Evolutionary conservation across 208 protist species (phyloP).

Genomic region (Leishmania gerbilli): DNA sequence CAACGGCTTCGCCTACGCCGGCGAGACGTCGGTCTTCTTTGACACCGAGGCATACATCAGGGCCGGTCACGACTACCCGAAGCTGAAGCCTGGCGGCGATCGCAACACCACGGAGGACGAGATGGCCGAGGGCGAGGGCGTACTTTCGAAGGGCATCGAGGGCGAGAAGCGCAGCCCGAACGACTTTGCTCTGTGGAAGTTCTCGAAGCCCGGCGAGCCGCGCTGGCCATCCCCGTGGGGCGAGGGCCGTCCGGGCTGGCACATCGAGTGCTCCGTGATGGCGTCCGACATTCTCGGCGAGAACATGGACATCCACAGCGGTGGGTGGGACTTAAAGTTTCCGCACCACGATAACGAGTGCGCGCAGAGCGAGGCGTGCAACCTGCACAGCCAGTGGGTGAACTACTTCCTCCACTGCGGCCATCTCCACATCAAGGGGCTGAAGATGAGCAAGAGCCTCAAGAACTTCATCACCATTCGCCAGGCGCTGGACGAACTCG

Average conservation of each 20-base stretch:
- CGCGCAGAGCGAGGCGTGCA: conserved; percentile 95
- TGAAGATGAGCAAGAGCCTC: conserved; percentile 99
- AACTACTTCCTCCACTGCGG: conserved; percentile 99
- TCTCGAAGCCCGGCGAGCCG: conserved; percentile 94
- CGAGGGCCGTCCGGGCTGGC: conserved; percentile 98
- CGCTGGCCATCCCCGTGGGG: conserved; percentile 94
- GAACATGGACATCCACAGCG: conserved; percentile 97
- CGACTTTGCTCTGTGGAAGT: conserved; percentile 99
- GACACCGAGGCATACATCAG: conserved; percentile 88
- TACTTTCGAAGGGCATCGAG: conserved; percentile 44
- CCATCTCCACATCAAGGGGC: conserved; percentile 97
- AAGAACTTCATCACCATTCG: conserved; percentile 99
- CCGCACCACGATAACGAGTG: conserved; percentile 99
- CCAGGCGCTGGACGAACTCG: conserved; percentile 75
- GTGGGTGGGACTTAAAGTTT: conserved; percentile 99
- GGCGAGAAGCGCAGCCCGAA: conserved; percentile 89
- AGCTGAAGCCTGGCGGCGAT: conserved; percentile 77
- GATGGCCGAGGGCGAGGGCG: conserved; percentile 94
- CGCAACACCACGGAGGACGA: conserved; percentile 79
- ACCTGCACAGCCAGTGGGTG: conserved; percentile 93
- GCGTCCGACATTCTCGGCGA: conserved; percentile 90
- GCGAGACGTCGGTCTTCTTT: conserved; percentile 96
- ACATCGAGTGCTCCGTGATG: conserved; percentile 99
- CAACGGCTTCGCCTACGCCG: conserved; percentile 96
- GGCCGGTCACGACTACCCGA: conserved; percentile 94